Conservation (phyloP, 768 basidiomycete genomes). For the Podaxis sp. region DNA sequence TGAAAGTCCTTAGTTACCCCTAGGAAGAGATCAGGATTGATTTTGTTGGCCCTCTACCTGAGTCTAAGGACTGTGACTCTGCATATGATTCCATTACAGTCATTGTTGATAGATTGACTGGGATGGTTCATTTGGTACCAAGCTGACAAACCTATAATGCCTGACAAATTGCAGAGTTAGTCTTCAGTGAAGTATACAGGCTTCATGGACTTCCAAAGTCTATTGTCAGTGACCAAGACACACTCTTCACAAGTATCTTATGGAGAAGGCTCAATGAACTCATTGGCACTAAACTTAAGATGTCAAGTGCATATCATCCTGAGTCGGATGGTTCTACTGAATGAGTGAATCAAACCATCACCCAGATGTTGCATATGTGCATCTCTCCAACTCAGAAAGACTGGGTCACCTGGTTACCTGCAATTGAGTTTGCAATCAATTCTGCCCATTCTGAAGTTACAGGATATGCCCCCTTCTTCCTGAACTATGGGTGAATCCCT, state of each 20-base stretch:
- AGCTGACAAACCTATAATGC: conserved; percentile 17
- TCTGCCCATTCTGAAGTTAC: conserved; percentile 13
- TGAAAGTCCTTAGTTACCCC: conserved; percentile 3
- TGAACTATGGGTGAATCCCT: conserved; percentile 16
- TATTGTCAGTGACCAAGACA: conserved; percentile 32
- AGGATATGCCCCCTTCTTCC: too few relatives aligned
- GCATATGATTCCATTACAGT: conserved; percentile 17
- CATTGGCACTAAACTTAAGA: conserved; percentile 10
- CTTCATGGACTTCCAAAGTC: conserved; percentile 19
- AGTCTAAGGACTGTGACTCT: conserved; percentile 12
- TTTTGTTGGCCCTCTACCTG: conserved; percentile 24
- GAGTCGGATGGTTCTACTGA: conserved; percentile 38
- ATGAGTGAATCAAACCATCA: conserved; percentile 29
- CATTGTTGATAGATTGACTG: conserved; percentile 21
- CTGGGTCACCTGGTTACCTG: conserved; percentile 15
- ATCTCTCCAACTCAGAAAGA: conserved; percentile 14
- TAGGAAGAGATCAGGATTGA: conserved; percentile 19
- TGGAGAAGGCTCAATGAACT: conserved; percentile 26
- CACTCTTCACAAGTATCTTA: conserved; percentile 31
- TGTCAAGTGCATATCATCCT: conserved; percentile 30
- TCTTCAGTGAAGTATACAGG: conserved; percentile 16
- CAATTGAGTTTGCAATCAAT: conserved; percentile 16
- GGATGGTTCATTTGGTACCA: conserved; percentile 21
- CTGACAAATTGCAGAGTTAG: conserved; percentile 14
- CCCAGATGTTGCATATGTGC: conserved; percentile 16